Evolutionary conservation across 2,329 filamentous ascomycete species (phyloP).

Genomic region (Corinectria fuckeliana): DNA sequence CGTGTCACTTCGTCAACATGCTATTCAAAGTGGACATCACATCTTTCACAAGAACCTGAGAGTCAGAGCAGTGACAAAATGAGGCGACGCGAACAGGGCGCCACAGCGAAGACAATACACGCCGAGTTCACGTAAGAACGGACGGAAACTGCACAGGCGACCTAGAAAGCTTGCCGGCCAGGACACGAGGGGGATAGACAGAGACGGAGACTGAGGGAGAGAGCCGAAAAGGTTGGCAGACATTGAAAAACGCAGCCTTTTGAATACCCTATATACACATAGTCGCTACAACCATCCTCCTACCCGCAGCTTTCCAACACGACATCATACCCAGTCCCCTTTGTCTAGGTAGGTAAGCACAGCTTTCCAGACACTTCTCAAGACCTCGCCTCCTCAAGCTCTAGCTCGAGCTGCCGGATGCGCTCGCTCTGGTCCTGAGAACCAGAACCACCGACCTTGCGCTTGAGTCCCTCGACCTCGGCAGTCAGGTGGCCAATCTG

Average conservation of each 20-base stretch:
- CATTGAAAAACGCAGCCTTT: constrained; percentile 35
- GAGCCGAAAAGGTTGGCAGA: constrained; percentile 9
- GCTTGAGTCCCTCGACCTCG: constrained; percentile 84
- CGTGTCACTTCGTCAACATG: not conserved
- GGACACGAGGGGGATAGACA: too few species aligned
- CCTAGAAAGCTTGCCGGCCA: not conserved
- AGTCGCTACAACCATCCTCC: constrained; percentile 31
- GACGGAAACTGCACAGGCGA: not conserved
- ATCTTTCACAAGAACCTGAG: not conserved
- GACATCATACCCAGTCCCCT: not conserved
- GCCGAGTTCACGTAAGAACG: not conserved
- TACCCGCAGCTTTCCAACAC: constrained; percentile 23
- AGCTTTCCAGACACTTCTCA: constrained; percentile 37
- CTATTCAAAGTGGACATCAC: not conserved
- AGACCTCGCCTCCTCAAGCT: constrained; percentile 69
- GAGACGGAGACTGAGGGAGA: too few species aligned
- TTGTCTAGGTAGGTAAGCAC: constrained; percentile 1
- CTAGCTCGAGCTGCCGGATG: constrained; percentile 71
- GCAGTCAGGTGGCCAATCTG: constrained; percentile 73
- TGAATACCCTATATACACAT: constrained; percentile 38
- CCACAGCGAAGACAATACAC: not conserved
- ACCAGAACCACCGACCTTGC: constrained; percentile 65
- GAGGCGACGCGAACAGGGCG: too few species aligned
- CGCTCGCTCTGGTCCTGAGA: constrained; percentile 70
- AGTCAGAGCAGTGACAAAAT: not conserved